Evolutionary conservation across 805 yeast species (phyloP), one percentile per base, ranked within the genome.

Genomic region (Cyberlindnera saturnus): DNA sequence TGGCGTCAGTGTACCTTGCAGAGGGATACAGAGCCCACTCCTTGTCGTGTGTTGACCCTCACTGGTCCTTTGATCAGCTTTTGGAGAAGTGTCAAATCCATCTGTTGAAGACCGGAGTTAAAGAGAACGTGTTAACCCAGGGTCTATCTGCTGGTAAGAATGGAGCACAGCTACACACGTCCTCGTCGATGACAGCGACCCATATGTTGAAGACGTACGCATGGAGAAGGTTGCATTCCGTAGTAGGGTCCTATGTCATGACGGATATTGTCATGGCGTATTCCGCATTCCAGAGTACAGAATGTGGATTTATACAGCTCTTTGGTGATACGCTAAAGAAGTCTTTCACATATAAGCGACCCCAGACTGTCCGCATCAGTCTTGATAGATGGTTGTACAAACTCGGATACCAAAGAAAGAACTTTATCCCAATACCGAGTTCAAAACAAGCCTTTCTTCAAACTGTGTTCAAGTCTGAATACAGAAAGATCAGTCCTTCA

Each of bases 81-180:
- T 53, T 80, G 4, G 79, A 77, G 46, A 42, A 54, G 7, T 48
- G 77, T n/a, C 52, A 76, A 1, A 46, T 48, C 3, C 57, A 57
- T 41, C 47, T 75, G 32, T 37, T 64, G 1, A 44, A 48, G 3
- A 38, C 56, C 10, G 60, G 61, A 17, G 13, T 7, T 11, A 50
- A 57, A 3, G 44, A 56, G 3, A 76, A 77, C 53, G 64, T 65
- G 0, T 40, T 81, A 5, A 48, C 64, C 0, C 51, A 55, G 36
- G 85, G 40, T 11, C 20, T 31, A 7, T 14, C 17, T 7, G 18
- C 15, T 18, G 40, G 40, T 11, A 31, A 30, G 11, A 29, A 19
- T 9, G 30, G 19, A 9, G 8, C 29, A 5, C 15, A 26, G 15
- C 30, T 38, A 10, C 30, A 30, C 16, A 8, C 29, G 10, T 18